These are phyloP conservation scores for Rhynchospora pubera DNA, from an alignment of 176 grass and related monocot species.

Conservation along the genomic window DNA sequence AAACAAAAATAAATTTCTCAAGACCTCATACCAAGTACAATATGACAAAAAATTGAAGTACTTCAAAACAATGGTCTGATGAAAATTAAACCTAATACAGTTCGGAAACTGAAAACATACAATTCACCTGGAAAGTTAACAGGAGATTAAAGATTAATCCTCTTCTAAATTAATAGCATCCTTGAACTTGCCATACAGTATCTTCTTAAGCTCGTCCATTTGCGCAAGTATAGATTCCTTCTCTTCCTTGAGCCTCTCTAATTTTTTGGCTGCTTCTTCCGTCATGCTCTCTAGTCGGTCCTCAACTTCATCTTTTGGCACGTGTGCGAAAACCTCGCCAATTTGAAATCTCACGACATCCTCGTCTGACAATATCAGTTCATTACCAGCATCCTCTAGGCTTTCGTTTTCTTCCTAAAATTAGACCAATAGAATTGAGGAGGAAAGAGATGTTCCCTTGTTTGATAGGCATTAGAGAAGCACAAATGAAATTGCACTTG, in stretches of 20 bases:
- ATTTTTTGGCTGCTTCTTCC: slow-evolving; percentile 62
- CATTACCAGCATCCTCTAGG: slow-evolving; percentile 87
- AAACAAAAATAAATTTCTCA: not conserved
- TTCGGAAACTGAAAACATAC: not conserved
- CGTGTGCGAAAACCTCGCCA: slow-evolving; percentile 84
- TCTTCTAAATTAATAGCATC: slow-evolving; percentile 98
- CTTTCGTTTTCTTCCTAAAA: slow-evolving; percentile 85
- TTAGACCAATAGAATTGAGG: not conserved
- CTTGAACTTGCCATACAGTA: slow-evolving; percentile 92
- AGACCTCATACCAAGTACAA: not conserved
- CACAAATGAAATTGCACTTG: not conserved
- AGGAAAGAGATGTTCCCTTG: not conserved
- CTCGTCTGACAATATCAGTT: slow-evolving; percentile 91
- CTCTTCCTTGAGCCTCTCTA: slow-evolving; percentile 71
- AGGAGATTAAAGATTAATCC: slow-evolving; percentile 31
- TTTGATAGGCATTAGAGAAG: not conserved
- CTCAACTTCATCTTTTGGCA: slow-evolving; percentile 79
- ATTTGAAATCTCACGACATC: slow-evolving; percentile 91
- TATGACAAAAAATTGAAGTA: not conserved
- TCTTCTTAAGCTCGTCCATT: slow-evolving; percentile 86
- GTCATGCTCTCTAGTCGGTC: slow-evolving; percentile 85
- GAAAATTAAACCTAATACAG: not conserved
- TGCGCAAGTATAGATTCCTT: slow-evolving; percentile 67
- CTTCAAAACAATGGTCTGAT: not conserved
- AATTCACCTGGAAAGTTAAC: not conserved